Evolutionary conservation across 306 rosid genomes (phyloP), one percentile per base, ranked within the genome.

Genomic region (Acacia crassicarpa): DNA sequence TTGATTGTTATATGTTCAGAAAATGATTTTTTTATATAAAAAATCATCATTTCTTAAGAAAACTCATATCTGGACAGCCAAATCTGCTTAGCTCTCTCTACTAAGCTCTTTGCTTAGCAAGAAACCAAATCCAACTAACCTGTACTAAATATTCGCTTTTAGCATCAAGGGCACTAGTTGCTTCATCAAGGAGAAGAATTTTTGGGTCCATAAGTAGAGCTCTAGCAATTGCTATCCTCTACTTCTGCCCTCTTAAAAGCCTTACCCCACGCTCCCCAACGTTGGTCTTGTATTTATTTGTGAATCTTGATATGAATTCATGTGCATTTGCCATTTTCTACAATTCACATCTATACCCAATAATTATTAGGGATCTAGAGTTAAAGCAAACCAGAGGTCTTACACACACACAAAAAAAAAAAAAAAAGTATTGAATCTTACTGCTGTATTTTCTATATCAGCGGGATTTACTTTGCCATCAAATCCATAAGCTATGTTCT

Each of bases 321-420:
- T 91, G 92, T 0, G 95, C 95, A 16, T 88, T 91, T 54, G 95
- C 95, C 95, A 89, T 91, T 91, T 89, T 89, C 95, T 91, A 93
- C 84, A 74, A 38, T 80, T 79, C 82, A 73, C 75, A 80, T 56
- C 20, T 75, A 62, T 17, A 69, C 70, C n/a, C 41, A 38, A 77
- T 14, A 54, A 54, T 77, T 58, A 74, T 68, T 62, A 83, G 75
- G 33, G 25, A 67, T 49, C 2, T 12, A 77, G 43, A 44, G 32
- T 38, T 30, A 22, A 38, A 25, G 77, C 80, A 74, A 6, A 81
- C 41, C n/a, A 61, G 33, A 80, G 38, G 69, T 44, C 56, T 51
- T 27, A 6, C 40, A 51, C 41, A 6, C n/a, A n/a, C n/a, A n/a
- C n/a, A n/a, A n/a, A n/a, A 6, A 38, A 66, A 66, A 76, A 78